Conservation (phyloP, 2,329 filamentous ascomycete genomes). For the Botryotinia globosa region DNA sequence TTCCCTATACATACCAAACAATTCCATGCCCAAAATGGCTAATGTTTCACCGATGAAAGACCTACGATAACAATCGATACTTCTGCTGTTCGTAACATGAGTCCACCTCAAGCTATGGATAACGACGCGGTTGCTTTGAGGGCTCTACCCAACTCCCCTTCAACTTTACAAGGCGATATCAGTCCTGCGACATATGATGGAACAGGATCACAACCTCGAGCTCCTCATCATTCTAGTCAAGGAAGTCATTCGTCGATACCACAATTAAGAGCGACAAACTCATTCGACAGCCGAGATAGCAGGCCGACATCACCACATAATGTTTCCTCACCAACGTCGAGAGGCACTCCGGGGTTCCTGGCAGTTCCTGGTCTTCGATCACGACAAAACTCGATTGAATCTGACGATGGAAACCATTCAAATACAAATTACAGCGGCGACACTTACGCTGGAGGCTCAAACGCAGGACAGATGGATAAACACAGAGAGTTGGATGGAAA, state of each 20-base stretch:
- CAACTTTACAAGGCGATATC: constrained; percentile 37
- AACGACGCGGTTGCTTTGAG: constrained; percentile 39
- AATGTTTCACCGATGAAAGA: constrained; percentile 25
- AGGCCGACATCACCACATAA: constrained; percentile 66
- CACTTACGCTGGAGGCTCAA: constrained; percentile 44
- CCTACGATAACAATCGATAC: constrained; percentile 58
- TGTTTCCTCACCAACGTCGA: constrained; percentile 59
- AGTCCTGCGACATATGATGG: constrained; percentile 40
- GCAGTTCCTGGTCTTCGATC: constrained; percentile 62
- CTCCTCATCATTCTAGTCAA: constrained; percentile 32
- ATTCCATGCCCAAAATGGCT: constrained; percentile 15
- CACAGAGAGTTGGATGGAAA: constrained; percentile 42
- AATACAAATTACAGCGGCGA: constrained; percentile 38
- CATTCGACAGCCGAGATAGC: constrained; percentile 59
- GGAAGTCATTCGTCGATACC: constrained; percentile 37
- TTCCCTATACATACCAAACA: constrained; percentile 29
- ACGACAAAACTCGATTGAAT: constrained; percentile 63
- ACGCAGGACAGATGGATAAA: constrained; percentile 39
- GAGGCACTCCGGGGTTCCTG: constrained; percentile 53
- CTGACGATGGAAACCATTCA: constrained; percentile 53
- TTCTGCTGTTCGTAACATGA: constrained; percentile 46
- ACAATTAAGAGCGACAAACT: constrained; percentile 52
- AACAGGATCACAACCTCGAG: constrained; percentile 27
- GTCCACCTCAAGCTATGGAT: constrained; percentile 36
- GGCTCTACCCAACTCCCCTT: constrained; percentile 39